Base-by-base conservation (phyloP, 108 stramenopile genomes). In the Fragilariopsis cylindrus region DNA sequence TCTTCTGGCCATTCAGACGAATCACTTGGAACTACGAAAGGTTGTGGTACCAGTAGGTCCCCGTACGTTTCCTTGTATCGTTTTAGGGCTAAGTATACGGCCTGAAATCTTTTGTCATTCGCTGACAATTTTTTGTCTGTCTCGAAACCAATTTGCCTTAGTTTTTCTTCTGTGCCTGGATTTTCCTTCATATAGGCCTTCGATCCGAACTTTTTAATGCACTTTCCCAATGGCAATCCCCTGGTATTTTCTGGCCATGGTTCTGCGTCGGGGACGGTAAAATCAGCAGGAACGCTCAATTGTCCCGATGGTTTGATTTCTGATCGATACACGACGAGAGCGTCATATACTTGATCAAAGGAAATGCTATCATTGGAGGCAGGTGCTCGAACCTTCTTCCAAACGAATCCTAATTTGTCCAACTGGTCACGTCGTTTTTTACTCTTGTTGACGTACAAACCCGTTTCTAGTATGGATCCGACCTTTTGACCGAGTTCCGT, bases 401-500 rank as follows among this genome's bases (percentile, higher is more conserved):
- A 96, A n/a, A 91, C 71, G 81, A 96, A 96, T 39, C 92, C 92
- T 79, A 93, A 72, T 57, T 91, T 84, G 30, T 96, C 91, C 65
- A 96, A 80, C 15, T 76, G 73, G 67, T 85, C 69, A 40, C 88
- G 81, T 44, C 95, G 81, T 12, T 68, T 55, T 72, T 86, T 83
- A 66, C 89, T 84, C 65, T 81, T 79, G 54, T 82, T 63, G 15
- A 96, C 83, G 78, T 90, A 96, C 67, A 87, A 85, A 19, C 95
- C 92, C 40, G 87, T 90, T 60, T 87, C 83, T 47, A 92, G 90
- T 72, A 96, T 92, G 21, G 80, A 72, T 12, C 87, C 87, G 42
- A 93, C 91, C 16, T 87, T 80, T 69, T 87, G 84, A 16, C 94
- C 94, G 11, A 96, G 83, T 72, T 86, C 87, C 76, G 93, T 67